These are phyloP conservation scores for Epichloe uncinata DNA, from an alignment of 2,329 filamentous ascomycete genomes.

Conservation along the genomic window DNA sequence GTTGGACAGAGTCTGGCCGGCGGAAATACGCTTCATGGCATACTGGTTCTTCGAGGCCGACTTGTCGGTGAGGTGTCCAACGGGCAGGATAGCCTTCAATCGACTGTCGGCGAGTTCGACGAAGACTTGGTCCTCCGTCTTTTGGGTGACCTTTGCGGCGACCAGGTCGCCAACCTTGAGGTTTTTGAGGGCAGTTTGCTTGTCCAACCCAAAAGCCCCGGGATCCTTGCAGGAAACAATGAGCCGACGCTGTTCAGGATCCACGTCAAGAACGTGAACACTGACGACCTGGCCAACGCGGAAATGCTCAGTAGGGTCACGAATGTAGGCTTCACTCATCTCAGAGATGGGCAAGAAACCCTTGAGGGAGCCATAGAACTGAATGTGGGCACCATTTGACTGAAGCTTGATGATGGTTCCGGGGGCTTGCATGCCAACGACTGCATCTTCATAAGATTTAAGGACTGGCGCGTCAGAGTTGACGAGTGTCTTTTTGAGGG, in stretches of 20 bases:
- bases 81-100: constrained; percentile 63
- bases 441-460: constrained; percentile 61
- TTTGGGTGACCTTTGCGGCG: constrained; percentile 67
- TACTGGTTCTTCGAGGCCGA: constrained; percentile 65
- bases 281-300: constrained; percentile 80
- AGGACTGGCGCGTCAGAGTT: constrained; percentile 77
- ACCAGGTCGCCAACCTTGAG: constrained; percentile 64
- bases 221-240: constrained; percentile 91
- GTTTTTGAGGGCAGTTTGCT: constrained; percentile 62
- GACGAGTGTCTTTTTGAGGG: constrained; percentile 86
- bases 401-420: constrained; percentile 80
- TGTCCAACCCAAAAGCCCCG: constrained; percentile 58
- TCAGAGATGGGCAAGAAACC: constrained; percentile 88
- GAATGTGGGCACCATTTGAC: constrained; percentile 68
- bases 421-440: constrained; percentile 65
- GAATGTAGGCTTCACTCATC: constrained; percentile 96
- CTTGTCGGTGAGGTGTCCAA: constrained; percentile 75
- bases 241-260: constrained; percentile 56
- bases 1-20: constrained; percentile 70
- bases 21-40: constrained; percentile 65
- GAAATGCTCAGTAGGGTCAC: constrained; percentile 82
- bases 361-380: constrained; percentile 75
- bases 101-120: constrained; percentile 63
- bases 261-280: constrained; percentile 73
- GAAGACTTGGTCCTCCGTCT: constrained; percentile 61